Evolutionary conservation across 106 monocot genomes (phyloP).

Genomic region (Apostasia ramifera): DNA sequence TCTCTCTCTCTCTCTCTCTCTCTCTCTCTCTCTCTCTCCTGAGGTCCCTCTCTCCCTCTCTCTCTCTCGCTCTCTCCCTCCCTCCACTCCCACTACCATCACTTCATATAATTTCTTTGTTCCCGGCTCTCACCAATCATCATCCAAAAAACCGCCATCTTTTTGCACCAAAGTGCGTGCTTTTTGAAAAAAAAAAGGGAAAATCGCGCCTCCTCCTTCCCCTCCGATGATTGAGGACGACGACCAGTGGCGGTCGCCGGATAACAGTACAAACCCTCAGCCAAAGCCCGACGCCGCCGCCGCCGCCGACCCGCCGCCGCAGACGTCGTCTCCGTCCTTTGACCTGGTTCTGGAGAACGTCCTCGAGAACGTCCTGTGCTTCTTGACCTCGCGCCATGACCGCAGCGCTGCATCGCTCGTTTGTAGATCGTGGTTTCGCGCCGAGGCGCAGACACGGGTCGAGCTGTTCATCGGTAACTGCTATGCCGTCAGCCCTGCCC

Average conservation of each 20-base stretch:
- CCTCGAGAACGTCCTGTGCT: constrained; percentile 21
- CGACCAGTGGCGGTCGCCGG: constrained; percentile 2
- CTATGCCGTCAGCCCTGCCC: constrained; percentile 64
- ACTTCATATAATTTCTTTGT: too few species aligned
- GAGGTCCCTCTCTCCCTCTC: too few species aligned
- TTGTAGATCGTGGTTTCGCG: constrained; percentile 60
- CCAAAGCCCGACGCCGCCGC: neutral
- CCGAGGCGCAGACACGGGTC: constrained; percentile 61
- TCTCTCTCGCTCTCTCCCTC: too few species aligned
- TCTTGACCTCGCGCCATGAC: constrained; percentile 22
- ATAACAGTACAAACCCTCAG: neutral
- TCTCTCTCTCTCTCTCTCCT: too few species aligned
- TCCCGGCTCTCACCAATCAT: too few species aligned
- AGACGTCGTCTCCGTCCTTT: constrained; percentile 12
- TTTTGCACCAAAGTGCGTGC: too few species aligned
- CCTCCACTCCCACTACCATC: too few species aligned
- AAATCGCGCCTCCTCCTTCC: too few species aligned
- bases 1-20: too few species aligned
- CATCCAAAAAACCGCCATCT: too few species aligned
- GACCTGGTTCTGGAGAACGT: constrained; percentile 21
- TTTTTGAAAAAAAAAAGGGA: too few species aligned
- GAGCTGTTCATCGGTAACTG: constrained; percentile 90
- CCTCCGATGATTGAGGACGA: neutral
- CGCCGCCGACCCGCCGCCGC: constrained; percentile 4
- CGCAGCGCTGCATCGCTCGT: constrained; percentile 80